Conservation (phyloP, 352 stramenopile species). For the Saprolegnia diclina region DNA sequence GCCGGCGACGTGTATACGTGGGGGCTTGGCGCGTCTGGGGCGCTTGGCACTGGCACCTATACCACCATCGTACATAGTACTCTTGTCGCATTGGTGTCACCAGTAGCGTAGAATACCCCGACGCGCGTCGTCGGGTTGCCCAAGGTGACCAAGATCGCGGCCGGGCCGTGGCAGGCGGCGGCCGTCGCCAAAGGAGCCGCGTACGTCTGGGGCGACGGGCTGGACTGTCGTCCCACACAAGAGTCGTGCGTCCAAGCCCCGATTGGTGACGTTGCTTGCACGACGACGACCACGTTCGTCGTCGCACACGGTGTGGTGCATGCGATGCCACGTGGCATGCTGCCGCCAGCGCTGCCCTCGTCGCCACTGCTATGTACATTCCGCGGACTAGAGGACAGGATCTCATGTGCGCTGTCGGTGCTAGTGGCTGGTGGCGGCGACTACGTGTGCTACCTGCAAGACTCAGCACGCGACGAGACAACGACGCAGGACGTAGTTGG, state of each 20-base stretch:
- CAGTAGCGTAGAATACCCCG: neutral
- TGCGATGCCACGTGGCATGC: neutral
- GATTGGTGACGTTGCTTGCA: neutral
- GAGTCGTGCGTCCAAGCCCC: neutral
- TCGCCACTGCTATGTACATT: no score
- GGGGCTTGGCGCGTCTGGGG: neutral
- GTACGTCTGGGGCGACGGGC: slow-evolving; percentile 13
- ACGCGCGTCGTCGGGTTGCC: neutral
- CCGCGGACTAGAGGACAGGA: no score
- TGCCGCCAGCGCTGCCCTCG: no score
- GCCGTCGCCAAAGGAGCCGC: neutral
- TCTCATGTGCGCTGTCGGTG: no score
- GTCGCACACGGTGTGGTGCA: neutral
- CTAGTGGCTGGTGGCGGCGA: no score
- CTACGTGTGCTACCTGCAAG: no score
- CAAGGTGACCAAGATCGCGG: neutral
- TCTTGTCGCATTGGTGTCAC: no score
- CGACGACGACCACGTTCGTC: neutral
- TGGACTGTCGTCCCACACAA: neutral
- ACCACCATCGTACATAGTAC: neutral
- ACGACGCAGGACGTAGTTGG: no score
- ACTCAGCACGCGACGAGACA: no score
- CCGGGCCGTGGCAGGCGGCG: slow-evolving; percentile 5
- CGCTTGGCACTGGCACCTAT: neutral
- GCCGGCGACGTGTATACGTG: slow-evolving; percentile 4